phyloP scores from a whole-genome alignment of 169 alveolate genomes.

The Babesia gibsoni region DNA sequence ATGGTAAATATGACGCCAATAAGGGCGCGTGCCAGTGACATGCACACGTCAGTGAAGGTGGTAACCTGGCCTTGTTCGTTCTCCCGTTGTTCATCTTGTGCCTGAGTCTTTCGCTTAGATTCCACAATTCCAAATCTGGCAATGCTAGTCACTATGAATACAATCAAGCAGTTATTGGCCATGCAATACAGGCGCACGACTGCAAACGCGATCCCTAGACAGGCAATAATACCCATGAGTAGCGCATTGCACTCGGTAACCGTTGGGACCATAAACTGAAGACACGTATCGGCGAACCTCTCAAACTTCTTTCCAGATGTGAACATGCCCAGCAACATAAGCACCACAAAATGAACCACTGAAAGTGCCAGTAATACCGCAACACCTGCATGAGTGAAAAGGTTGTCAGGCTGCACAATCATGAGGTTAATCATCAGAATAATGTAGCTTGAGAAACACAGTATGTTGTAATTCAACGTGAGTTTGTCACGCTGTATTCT shows the following conservation, averaged over 20 bases:
- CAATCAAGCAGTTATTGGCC: slow-evolving; percentile 5
- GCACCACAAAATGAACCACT: background rate
- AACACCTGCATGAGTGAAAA: background rate
- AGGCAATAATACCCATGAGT: slow-evolving; percentile 7
- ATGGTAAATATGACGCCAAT: slow-evolving; percentile 26
- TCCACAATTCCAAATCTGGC: no score
- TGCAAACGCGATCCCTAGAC: slow-evolving; percentile 3
- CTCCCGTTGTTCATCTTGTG: no score
- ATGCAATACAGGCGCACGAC: slow-evolving; percentile 13
- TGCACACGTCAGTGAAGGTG: no score
- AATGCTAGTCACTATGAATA: background rate
- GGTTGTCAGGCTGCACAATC: slow-evolving; percentile 16
- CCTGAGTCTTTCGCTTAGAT: no score
- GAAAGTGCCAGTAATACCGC: background rate
- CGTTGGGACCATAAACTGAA: slow-evolving; percentile 35
- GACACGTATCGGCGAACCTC: slow-evolving; percentile 20
- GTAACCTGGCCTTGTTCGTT: no score
- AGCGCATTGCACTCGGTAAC: slow-evolving; percentile 7
- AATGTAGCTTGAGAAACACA: slow-evolving; percentile 2
- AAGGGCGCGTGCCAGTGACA: background rate
- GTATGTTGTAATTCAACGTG: slow-evolving; percentile 8
- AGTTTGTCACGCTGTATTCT: slow-evolving; percentile 31
- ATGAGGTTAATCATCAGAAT: slow-evolving; percentile 4
- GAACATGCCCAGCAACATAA: slow-evolving; percentile 2
- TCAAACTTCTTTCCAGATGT: slow-evolving; percentile 10